Percentiles rank a stretch among this genome's conserved stretches.
phyloP scores from a whole-genome alignment of 2,329 filamentous ascomycete species.

The Aspergillus fumigatus region DNA sequence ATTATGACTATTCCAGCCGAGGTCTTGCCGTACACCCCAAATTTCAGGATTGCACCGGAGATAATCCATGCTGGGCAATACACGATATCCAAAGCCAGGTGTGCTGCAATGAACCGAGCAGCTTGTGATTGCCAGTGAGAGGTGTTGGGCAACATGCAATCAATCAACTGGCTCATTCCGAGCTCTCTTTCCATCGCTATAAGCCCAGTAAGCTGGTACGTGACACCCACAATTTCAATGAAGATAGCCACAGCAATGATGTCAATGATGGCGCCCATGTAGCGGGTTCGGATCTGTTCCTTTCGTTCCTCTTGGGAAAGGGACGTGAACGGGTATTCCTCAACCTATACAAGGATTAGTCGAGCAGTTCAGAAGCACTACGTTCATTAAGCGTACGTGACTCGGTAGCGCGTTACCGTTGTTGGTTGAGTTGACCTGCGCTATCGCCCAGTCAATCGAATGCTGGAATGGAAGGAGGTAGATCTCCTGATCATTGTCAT shows the following conservation, averaged over 20 bases:
- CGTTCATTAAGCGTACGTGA: constrained; percentile 15
- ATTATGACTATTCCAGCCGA: constrained; percentile 63
- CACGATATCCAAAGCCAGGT: constrained; percentile 72
- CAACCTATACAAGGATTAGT: constrained; percentile 23
- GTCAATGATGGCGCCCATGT: constrained; percentile 69
- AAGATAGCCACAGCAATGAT: constrained; percentile 77
- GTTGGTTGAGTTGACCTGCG: constrained; percentile 46
- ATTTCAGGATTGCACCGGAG: constrained; percentile 60
- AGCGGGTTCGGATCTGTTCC: constrained; percentile 61
- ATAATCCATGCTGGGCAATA: constrained; percentile 82
- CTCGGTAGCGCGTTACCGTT: constrained; percentile 38
- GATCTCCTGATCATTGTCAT: constrained; percentile 69
- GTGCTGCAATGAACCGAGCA: constrained; percentile 71
- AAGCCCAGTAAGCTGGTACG: constrained; percentile 81
- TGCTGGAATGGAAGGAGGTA: constrained; percentile 76
- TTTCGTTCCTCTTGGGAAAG: constrained; percentile 63
- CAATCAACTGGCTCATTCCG: constrained; percentile 82
- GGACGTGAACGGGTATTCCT: constrained; percentile 72
- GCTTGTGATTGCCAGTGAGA: constrained; percentile 71
- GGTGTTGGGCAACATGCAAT: constrained; percentile 82
- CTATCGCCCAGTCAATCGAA: constrained; percentile 71
- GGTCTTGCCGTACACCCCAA: constrained; percentile 62
- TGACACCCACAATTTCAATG: constrained; percentile 72
- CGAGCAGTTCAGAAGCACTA: constrained; percentile 5
- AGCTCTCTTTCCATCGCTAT: constrained; percentile 80